Evolutionary conservation across 331 rosid species (phyloP), one percentile per base, ranked within the genome.

Genomic region (Saraca asoca): DNA sequence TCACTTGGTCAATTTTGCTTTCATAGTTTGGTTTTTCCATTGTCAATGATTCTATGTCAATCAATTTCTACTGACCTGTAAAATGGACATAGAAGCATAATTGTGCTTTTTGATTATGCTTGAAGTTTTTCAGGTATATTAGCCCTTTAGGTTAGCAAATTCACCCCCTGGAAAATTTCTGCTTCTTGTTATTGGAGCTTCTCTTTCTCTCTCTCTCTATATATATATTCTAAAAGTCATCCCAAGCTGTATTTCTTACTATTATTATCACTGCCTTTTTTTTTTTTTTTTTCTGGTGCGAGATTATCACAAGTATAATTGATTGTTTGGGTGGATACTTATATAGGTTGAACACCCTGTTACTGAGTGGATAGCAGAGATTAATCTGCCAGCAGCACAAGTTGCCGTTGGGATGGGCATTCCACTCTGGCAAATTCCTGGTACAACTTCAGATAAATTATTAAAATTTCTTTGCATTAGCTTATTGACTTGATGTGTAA

Each of bases 391-490:
- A 53, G 99, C 97, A 66, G 97, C 99, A 66, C 99, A 94, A 79
- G 96, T 90, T 70, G 86, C 86, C 33, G 83, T 94, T 68, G 99
- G 99, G 75, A 94, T 94, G 99, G 99, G 96, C 62, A 82, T 94
- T 72, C 97, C 99, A 63, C 96, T 94, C 39, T 94, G 99, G 99
- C 96, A 94, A 85, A 90, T 94, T 83, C 96, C 99, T 57, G 99
- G 99, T 90, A 86, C 34, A 64, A 53, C 54, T 66, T 69, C 55
- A 63, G 51, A 52, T 58, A 61, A 24, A 60, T n/a, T 61, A 37
- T 39, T 35, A 56, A 14, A 35, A 37, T 73, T 72, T 73, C 46
- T 69, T 75, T 61, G 46, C 56, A 42, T 56, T 72, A 51, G 29
- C 13, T 12, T 8, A 5, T 41, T 13, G 69, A 51, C 39, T 66